Conservation (phyloP, 345 rosid species). For the Salix brachista region DNA sequence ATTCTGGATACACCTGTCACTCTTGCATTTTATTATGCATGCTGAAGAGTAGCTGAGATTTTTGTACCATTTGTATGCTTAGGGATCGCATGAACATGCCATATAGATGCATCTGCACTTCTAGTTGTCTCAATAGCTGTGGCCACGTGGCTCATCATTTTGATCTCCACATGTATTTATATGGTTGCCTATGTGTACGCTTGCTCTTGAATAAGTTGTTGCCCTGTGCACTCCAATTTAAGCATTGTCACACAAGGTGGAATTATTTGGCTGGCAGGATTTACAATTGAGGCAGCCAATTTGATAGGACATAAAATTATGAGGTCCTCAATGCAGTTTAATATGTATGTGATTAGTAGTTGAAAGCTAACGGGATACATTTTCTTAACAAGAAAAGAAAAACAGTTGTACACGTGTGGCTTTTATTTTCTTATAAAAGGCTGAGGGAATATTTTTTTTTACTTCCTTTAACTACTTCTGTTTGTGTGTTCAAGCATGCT, state of each 20-base stretch:
- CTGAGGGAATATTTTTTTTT: not conserved
- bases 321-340: not conserved
- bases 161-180: not conserved
- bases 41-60: not conserved
- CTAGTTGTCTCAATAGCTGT: not conserved
- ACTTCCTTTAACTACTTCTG: too few species aligned
- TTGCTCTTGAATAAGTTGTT: not conserved
- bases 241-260: not conserved
- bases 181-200: not conserved
- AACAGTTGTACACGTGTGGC: not conserved
- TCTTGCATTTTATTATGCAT: not conserved
- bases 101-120: not conserved
- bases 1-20: not conserved
- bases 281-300: not conserved
- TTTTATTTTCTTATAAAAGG: not conserved
- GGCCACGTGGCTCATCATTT: not conserved
- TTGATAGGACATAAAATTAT: not conserved
- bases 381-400: not conserved
- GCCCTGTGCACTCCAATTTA: not conserved
- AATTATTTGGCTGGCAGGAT: not conserved
- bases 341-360: not conserved
- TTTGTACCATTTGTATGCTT: not conserved
- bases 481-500: too few species aligned
- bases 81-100: not conserved
- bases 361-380: not conserved